phyloP scores from a whole-genome alignment of 129 eudicot species.

The Escallonia herrerae region DNA sequence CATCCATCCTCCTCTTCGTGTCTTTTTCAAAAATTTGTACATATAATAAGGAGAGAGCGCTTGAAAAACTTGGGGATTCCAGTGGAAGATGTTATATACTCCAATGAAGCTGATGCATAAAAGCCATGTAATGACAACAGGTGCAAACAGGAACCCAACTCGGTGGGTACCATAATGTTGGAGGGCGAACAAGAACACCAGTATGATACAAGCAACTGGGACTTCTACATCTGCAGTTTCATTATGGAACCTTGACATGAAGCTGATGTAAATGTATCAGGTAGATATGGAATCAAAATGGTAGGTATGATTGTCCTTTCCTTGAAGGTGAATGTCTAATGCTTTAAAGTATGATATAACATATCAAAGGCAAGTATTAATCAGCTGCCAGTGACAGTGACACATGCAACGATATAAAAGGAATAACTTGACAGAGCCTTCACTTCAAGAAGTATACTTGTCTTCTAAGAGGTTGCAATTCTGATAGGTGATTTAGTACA shows the following conservation, averaged over 20 bases:
- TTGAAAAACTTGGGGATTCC: conserved; percentile 70
- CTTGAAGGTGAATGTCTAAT: too few relatives aligned
- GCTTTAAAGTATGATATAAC: too few relatives aligned
- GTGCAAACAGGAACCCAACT: conserved; percentile 68
- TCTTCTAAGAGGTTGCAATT: too few relatives aligned
- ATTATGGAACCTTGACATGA: not conserved
- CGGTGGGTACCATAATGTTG: conserved; percentile 88
- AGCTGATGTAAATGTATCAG: not conserved
- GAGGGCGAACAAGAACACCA: conserved; percentile 63
- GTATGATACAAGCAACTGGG: conserved; percentile 62
- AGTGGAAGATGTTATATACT: conserved; percentile 60
- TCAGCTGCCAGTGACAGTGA: too few relatives aligned
- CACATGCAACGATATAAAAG: not conserved
- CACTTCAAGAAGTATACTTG: not conserved
- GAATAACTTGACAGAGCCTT: not conserved
- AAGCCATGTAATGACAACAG: conserved; percentile 70
- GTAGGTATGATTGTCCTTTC: too few relatives aligned
- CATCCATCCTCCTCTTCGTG: conserved; percentile 77
- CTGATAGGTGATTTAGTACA: too few relatives aligned
- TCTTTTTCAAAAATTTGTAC: conserved; percentile 74
- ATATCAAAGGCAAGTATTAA: too few relatives aligned
- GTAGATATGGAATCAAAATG: too few relatives aligned
- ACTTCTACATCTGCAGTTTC: conserved; percentile 65
- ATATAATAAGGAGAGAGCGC: conserved; percentile 84
- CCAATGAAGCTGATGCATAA: conserved; percentile 76